Conservation (phyloP, 1,139 yeast genomes). For the Kodamaea sp. region DNA sequence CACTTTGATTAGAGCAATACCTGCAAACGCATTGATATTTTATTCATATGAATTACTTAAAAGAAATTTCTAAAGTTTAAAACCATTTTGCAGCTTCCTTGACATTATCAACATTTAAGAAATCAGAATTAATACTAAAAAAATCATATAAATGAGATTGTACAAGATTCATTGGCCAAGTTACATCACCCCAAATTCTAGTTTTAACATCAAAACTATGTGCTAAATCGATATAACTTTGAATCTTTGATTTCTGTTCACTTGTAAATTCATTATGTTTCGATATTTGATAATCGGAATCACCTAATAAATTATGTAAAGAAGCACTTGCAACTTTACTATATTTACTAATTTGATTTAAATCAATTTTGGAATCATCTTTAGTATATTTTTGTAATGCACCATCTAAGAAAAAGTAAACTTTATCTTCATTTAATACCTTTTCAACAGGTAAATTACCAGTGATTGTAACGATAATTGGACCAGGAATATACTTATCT, state of each 20-base stretch:
- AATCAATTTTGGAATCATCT: constrained; percentile 13
- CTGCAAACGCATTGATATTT: constrained; percentile 87
- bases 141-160: constrained; percentile 28
- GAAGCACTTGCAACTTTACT: constrained; percentile 39
- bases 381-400: constrained; percentile 28
- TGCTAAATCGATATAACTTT: constrained; percentile 25
- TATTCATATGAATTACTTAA: constrained; percentile 71
- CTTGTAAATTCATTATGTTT: constrained; percentile 17
- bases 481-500: constrained; percentile 29
- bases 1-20: constrained; percentile 76
- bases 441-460: constrained; percentile 38
- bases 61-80: constrained; percentile 30
- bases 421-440: constrained; percentile 25
- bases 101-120: constrained; percentile 40
- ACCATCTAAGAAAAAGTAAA: constrained; percentile 36
- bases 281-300: constrained; percentile 14
- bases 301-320: constrained; percentile 29
- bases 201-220: constrained; percentile 37
- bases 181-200: constrained; percentile 43
- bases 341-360: constrained; percentile 22
- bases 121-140: constrained; percentile 32
- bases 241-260: constrained; percentile 19
- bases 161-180: constrained; percentile 35
- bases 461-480: constrained; percentile 38
- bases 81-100: constrained; percentile 22